phyloP scores from a whole-genome alignment of 2,329 filamentous ascomycete species.

The Diaporthe vexans region DNA sequence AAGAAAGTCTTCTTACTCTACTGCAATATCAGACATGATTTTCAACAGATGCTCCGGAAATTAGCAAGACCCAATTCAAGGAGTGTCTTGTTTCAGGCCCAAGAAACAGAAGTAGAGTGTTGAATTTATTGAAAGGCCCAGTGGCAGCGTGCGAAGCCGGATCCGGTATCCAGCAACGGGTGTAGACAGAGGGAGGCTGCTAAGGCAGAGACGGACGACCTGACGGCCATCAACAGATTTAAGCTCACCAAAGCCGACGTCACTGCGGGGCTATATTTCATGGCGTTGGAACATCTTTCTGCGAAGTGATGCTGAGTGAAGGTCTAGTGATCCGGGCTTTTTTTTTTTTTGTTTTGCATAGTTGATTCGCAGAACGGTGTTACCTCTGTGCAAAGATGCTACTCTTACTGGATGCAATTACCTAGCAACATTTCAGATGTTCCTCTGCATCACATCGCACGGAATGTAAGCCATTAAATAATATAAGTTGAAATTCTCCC shows the following conservation, averaged over 20 bases:
- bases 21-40: no score
- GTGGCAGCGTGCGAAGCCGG: not conserved
- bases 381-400: not conserved
- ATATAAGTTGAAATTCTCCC: not conserved
- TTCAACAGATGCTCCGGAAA: no score
- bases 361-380: not conserved
- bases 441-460: not conserved
- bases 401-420: not conserved
- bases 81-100: no score
- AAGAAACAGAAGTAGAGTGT: no score
- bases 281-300: not conserved
- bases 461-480: not conserved
- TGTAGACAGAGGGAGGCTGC: not conserved
- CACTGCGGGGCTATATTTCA: not conserved
- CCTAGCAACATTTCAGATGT: not conserved
- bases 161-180: not conserved
- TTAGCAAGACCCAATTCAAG: no score
- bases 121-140: no score
- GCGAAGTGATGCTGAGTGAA: not conserved
- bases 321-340: not conserved
- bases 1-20: no score
- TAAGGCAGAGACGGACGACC: not conserved
- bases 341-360: no score
- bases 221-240: not conserved
- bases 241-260: not conserved